phyloP scores from a whole-genome alignment of 2,329 filamentous ascomycete genomes.

The Colletotrichum zoysiae region DNA sequence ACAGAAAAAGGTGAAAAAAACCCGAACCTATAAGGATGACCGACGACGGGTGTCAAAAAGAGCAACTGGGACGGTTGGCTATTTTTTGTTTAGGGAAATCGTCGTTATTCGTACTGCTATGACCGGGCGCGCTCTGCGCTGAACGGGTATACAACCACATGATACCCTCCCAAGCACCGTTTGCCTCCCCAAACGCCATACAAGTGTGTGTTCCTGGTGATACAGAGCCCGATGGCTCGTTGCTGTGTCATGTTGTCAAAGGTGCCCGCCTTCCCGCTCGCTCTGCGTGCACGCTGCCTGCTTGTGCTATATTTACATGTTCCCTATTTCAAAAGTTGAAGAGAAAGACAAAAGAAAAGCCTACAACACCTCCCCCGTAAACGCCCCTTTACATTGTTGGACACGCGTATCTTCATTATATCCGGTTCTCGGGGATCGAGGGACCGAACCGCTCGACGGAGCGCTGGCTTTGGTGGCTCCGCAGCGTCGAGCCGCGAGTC shows the following conservation, averaged over 20 bases:
- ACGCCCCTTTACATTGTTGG: not conserved
- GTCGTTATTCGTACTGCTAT: slow-evolving; percentile 37
- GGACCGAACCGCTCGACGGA: slow-evolving; percentile 10
- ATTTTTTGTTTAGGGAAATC: slow-evolving; percentile 6
- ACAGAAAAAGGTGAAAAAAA: not conserved
- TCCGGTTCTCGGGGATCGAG: not conserved
- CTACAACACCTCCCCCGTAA: not conserved
- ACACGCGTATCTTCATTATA: slow-evolving; percentile 22
- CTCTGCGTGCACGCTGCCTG: not conserved
- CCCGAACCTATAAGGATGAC: not conserved
- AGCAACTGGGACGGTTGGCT: not conserved
- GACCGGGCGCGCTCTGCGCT: slow-evolving; percentile 29
- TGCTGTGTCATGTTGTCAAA: not conserved
- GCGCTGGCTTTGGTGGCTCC: slow-evolving; percentile 3
- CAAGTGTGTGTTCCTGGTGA: not conserved
- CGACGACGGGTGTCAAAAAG: not conserved
- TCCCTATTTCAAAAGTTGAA: not conserved
- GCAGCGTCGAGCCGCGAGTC: slow-evolving; percentile 4
- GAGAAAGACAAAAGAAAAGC: not conserved
- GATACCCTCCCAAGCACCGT: slow-evolving; percentile 24
- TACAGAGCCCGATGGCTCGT: not conserved
- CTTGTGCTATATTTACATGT: not conserved
- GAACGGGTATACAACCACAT: slow-evolving; percentile 27
- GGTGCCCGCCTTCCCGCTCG: not conserved
- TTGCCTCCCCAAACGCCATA: slow-evolving; percentile 16